Evolutionary conservation across 2,329 filamentous ascomycete species (phyloP), one percentile per base, ranked within the genome.

Genomic region (Cladosporium oxysporum): DNA sequence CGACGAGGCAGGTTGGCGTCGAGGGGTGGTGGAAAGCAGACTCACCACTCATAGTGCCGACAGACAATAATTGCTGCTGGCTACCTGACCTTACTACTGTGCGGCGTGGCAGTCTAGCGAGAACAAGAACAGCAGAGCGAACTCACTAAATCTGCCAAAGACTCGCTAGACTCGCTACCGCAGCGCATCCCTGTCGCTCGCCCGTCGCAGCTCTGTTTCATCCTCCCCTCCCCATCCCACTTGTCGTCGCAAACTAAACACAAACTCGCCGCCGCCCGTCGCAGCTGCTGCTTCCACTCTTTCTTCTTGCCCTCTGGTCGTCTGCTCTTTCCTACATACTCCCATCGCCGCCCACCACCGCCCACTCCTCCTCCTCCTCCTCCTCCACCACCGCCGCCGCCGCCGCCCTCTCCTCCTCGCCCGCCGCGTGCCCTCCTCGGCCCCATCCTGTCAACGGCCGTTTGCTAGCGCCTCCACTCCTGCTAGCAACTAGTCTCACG

Each of bases 391-490:
- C 58, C 47, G 53, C 64, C 63, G 33, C 60, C 64, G n/a, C 29
- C 52, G 26, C 35, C 64, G 50, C 33, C 53, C 53, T 41, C 23
- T 37, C 21, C 52, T 12, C 21, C 44, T 35, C 53, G 16, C 28
- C 49, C 53, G 47, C 52, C 55, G 28, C 47, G 49, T 28, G 26
- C 52, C 49, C 29, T 63, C 59, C 44, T 50, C 53, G 58, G 52
- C 60, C 66, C 63, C 61, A 26, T 53, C 61, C 50, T 63, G 61
- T 63, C 61, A 63, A 63, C 60, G 33, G 33, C 33, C 61, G 61
- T 63, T 62, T 29, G 53, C 64, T 62, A 58, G 50, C 59, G 61
- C 41, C 64, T 41, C 47, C 66, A 59, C 57, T 59, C 31, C 57
- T 59, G 57, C 55, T 35, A 58, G 55, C 55, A 41, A 16, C 57